These are phyloP conservation scores for Apiospora sp. DNA, from an alignment of 2,329 filamentous ascomycete genomes.

Conservation along the genomic window DNA sequence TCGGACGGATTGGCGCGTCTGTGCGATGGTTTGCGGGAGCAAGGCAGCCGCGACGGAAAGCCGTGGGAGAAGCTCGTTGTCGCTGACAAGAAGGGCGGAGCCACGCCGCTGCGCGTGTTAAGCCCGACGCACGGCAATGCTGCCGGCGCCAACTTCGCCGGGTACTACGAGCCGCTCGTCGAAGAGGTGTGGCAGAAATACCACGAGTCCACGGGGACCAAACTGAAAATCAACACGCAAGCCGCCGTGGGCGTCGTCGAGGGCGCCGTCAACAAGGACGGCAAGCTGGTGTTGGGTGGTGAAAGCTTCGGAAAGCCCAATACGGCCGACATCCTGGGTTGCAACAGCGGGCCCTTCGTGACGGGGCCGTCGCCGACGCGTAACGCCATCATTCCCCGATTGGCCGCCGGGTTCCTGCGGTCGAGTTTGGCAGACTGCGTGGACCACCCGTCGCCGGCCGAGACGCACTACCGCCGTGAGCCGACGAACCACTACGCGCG, in stretches of 20 bases:
- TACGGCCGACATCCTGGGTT: conserved; percentile 57
- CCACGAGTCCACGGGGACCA: conserved; percentile 47
- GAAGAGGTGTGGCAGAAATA: conserved; percentile 23
- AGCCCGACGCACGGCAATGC: conserved; percentile 50
- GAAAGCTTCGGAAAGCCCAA: conserved; percentile 39
- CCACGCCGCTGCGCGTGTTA: conserved; percentile 51
- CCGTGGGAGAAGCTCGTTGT: conserved; percentile 56
- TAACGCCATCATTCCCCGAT: conserved; percentile 52
- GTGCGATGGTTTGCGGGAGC: conserved; percentile 50
- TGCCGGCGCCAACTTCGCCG: not conserved
- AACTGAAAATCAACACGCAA: conserved; percentile 51
- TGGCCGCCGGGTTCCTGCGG: conserved; percentile 59
- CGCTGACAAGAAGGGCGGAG: conserved; percentile 34
- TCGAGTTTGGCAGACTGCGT: conserved; percentile 54
- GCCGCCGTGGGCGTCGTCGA: conserved; percentile 51
- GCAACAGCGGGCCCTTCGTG: conserved; percentile 57
- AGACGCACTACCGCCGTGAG: conserved; percentile 52
- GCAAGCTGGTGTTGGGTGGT: not conserved
- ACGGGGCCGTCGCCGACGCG: conserved; percentile 51
- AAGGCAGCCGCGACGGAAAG: conserved; percentile 47
- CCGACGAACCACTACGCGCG: conserved; percentile 65
- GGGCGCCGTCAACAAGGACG: conserved; percentile 1
- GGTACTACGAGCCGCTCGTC: conserved; percentile 45
- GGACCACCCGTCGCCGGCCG: conserved; percentile 52
- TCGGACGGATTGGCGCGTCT: conserved; percentile 50